Evolutionary conservation across 805 yeast genomes (phyloP).

Genomic region (Nakazawaea peltata): DNA sequence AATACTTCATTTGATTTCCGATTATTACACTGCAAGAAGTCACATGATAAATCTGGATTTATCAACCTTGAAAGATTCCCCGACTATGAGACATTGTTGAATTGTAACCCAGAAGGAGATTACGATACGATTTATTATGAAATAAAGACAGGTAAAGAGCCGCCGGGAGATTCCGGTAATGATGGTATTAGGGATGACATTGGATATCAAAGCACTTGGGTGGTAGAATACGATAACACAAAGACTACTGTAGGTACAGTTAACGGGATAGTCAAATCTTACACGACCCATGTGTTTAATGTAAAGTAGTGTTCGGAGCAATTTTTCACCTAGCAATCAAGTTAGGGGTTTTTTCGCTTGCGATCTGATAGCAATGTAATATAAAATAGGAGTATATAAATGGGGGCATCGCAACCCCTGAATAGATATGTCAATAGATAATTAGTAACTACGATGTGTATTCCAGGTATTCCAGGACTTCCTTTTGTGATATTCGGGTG

Average conservation of each 20-base stretch:
- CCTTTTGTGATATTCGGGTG: slow-evolving; percentile 9
- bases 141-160: too few species aligned
- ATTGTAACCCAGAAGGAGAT: slow-evolving; percentile 1
- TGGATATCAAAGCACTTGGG: too few species aligned
- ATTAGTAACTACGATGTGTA: slow-evolving; percentile 5
- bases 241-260: background rate
- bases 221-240: slow-evolving; percentile 4
- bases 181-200: too few species aligned
- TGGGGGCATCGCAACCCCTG: too few species aligned
- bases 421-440: too few species aligned
- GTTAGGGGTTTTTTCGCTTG: too few species aligned
- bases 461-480: slow-evolving; percentile 9
- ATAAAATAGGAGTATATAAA: too few species aligned
- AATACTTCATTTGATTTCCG: too few species aligned
- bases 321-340: too few species aligned
- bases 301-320: too few species aligned
- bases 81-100: slow-evolving; percentile 2
- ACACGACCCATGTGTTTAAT: background rate
- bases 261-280: slow-evolving; percentile 4
- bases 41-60: background rate
- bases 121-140: slow-evolving; percentile 3
- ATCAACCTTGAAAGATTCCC: slow-evolving; percentile 6
- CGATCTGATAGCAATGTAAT: too few species aligned
- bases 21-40: slow-evolving; percentile 3
- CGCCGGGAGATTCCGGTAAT: too few species aligned